Evolutionary conservation across 768 basidiomycete species (phyloP).

Genomic region (Auriscalpium orientale): DNA sequence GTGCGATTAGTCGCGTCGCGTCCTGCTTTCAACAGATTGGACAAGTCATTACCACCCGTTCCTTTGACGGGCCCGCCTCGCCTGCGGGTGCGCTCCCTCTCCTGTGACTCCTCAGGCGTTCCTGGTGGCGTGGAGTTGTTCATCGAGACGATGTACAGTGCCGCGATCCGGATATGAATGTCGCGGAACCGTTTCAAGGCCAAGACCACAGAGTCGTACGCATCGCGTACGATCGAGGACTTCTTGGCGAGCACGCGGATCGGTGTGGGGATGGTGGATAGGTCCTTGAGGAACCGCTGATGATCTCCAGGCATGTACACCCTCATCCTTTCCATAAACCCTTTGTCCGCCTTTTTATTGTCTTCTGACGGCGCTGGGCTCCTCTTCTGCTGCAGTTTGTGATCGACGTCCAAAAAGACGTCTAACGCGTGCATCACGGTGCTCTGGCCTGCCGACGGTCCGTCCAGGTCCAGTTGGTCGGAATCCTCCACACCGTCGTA

Average conservation of each 20-base stretch:
- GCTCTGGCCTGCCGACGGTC: constrained; percentile 93
- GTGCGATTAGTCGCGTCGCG: constrained; percentile 79
- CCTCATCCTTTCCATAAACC: constrained; percentile 91
- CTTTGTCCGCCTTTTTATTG: constrained; percentile 59
- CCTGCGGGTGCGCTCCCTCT: constrained; percentile 19
- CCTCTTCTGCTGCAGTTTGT: constrained; percentile 66
- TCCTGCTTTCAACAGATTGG: constrained; percentile 78
- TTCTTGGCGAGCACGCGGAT: constrained; percentile 54
- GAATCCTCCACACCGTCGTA: constrained; percentile 69
- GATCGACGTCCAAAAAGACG: constrained; percentile 84
- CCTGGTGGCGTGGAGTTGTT: constrained; percentile 55
- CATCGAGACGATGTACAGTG: constrained; percentile 82
- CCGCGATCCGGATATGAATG: constrained; percentile 83
- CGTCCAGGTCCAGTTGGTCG: constrained; percentile 60
- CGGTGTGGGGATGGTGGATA: constrained; percentile 51
- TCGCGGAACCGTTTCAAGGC: constrained; percentile 82
- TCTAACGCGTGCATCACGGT: constrained; percentile 83
- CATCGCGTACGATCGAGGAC: constrained; percentile 52
- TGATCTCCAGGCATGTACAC: constrained; percentile 94
- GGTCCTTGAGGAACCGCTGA: constrained; percentile 70
- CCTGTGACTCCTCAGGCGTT: constrained; percentile 43
- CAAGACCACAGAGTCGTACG: constrained; percentile 73
- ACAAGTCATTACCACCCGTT: constrained; percentile 85
- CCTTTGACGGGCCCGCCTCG: constrained; percentile 52
- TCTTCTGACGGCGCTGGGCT: constrained; percentile 58